Evolutionary conservation across 2,329 filamentous ascomycete genomes (phyloP), one percentile per base, ranked within the genome.

Genomic region (Fusarium pininemorale): DNA sequence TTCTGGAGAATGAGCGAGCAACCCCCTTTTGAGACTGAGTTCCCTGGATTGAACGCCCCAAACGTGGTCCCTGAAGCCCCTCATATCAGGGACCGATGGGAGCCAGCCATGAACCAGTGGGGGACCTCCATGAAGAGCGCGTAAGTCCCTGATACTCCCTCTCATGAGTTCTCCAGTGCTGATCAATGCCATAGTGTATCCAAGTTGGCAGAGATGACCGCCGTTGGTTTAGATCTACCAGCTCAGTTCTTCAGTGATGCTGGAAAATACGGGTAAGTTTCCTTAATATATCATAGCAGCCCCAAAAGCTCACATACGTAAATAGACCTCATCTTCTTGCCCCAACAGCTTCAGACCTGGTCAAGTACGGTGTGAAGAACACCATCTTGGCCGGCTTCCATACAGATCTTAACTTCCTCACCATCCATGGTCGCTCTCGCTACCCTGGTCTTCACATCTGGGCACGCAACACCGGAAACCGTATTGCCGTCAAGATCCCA

Each of bases 361-460:
- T 71, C 18, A 88, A 86, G 66, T 89, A 90, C 81, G 87, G 87
- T 53, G 54, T 79, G 7, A 82, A 84, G 57, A 85, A 90, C 82
- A 90, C 88, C 56, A 90, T 91, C 76, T 85, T 91, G 22, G 89
- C 89, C 22, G 89, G 89, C 44, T 91, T 91, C 83, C 89, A 91
- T 80, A 90, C 89, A 2, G 89, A 91, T 77, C 87, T 91, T 66
- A 91, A 91, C 84, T 91, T 90, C 79, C 84, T 91, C 59, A 91
- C 89, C 73, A 91, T 91, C 81, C 89, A 91, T 82, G 89, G 89
- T 64, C 89, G 89, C 73, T 90, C 87, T 37, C 87, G 89, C 67
- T 91, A 90, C 75, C 89, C 89, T 0, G 89, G 89, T 6, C 84
- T 91, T 74, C 86, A 91, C 82, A 87, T 91, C 77, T 91, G 89